Conservation (phyloP, 1,139 yeast genomes). For the Blastobotrys capitulatus region DNA sequence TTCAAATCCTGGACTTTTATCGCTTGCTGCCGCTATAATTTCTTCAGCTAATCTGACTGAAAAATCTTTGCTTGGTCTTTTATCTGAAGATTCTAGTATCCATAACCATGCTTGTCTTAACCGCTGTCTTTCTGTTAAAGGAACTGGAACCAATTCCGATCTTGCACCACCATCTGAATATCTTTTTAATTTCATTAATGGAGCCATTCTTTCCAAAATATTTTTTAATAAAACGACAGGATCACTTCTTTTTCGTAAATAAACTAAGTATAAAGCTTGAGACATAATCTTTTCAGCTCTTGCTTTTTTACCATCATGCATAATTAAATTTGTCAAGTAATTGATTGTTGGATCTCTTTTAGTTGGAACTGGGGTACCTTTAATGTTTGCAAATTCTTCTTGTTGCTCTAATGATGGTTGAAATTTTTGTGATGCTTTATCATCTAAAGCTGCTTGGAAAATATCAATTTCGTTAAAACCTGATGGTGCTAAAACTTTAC, state of each 20-base stretch:
- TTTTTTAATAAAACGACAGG: conserved; percentile 73
- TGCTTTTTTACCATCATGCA: conserved; percentile 89
- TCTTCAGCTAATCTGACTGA: conserved; percentile 91
- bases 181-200: conserved; percentile 72
- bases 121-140: conserved; percentile 77
- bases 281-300: conserved; percentile 69
- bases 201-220: conserved; percentile 78
- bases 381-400: conserved; percentile 46
- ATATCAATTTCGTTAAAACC: conserved; percentile 25
- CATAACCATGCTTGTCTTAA: conserved; percentile 81
- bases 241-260: conserved; percentile 62
- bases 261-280: conserved; percentile 75
- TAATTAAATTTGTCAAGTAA: conserved; percentile 76
- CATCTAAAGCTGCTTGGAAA: conserved; percentile 20
- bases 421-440: conserved; percentile 16
- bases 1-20: conserved; percentile 78
- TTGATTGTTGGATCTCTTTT: conserved; percentile 65
- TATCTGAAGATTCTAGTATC: conserved; percentile 80
- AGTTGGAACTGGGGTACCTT: conserved; percentile 53
- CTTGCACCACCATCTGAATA: conserved; percentile 84
- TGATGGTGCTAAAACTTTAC: conserved; percentile 31
- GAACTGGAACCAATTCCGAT: conserved; percentile 72
- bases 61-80: conserved; percentile 73
- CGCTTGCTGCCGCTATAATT: conserved; percentile 67
- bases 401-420: conserved; percentile 57